Conservation (phyloP, 148 eudicot species). For the Cornus florida region DNA sequence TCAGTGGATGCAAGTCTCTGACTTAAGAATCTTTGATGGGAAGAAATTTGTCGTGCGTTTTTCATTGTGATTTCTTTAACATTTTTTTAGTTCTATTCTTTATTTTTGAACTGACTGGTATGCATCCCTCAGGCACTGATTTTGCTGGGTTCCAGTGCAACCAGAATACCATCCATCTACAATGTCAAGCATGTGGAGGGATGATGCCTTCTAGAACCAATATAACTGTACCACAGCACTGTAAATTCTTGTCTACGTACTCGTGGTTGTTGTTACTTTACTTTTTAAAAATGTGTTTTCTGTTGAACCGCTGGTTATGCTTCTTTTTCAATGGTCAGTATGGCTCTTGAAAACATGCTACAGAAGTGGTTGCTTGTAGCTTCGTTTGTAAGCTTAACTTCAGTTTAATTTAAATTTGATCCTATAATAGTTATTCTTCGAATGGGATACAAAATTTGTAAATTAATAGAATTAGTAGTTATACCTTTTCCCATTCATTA, state of each 20-base stretch:
- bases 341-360: background rate
- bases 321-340: no score
- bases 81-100: background rate
- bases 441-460: background rate
- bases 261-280: background rate
- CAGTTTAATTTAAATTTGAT: background rate
- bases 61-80: background rate
- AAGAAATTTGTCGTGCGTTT: background rate
- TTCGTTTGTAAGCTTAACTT: background rate
- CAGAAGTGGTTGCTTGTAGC: background rate
- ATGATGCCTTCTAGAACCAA: slow-evolving; percentile 89
- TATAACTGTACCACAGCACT: slow-evolving; percentile 63
- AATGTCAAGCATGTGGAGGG: slow-evolving; percentile 90
- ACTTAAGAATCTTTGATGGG: background rate
- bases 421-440: background rate
- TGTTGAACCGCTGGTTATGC: background rate
- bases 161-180: slow-evolving; percentile 65
- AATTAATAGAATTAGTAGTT: background rate
- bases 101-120: background rate
- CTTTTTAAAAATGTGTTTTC: background rate
- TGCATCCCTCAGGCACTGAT: slow-evolving; percentile 43
- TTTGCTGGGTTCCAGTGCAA: slow-evolving; percentile 70
- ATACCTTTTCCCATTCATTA: background rate
- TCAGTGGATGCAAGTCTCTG: background rate
- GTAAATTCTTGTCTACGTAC: slow-evolving; percentile 33